A percentile compares a stretch with the other conserved stretches of the same genome.
These are phyloP conservation scores for Pseudomicrostroma phylloplanum DNA, from an alignment of 1,284 basidiomycete species.

Conservation along the genomic window DNA sequence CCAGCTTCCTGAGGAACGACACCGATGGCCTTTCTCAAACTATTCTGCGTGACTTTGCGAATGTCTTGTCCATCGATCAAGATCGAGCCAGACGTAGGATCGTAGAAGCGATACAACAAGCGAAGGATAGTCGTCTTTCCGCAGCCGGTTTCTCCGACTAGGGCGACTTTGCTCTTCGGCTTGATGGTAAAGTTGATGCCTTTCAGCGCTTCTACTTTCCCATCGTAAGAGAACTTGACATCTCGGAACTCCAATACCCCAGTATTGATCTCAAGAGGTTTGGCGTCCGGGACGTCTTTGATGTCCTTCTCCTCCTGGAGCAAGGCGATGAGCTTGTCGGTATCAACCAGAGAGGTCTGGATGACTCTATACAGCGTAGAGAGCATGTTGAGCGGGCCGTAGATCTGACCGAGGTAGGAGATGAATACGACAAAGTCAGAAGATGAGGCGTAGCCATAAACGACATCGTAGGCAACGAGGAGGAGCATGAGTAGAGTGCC, in stretches of 20 bases:
- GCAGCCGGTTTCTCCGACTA: conserved; percentile 60
- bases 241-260: conserved; percentile 72
- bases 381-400: conserved; percentile 42
- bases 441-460: conserved; percentile 29
- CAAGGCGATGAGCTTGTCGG: conserved; percentile 51
- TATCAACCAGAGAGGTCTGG: conserved; percentile 57
- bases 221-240: conserved; percentile 61
- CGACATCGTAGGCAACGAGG: conserved; percentile 30
- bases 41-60: conserved; percentile 70
- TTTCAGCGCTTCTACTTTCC: conserved; percentile 64
- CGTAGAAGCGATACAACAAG: conserved; percentile 82
- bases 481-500: conserved; percentile 39
- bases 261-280: conserved; percentile 65
- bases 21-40: conserved; percentile 70
- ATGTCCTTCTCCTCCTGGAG: conserved; percentile 60
- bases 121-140: conserved; percentile 77
- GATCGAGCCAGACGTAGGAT: conserved; percentile 56
- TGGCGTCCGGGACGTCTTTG: conserved; percentile 69
- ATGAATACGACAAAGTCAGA: conserved; percentile 71
- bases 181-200: conserved; percentile 76
- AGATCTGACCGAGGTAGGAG: conserved; percentile 68
- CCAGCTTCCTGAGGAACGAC: conserved; percentile 54
- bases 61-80: conserved; percentile 76
- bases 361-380: conserved; percentile 49
- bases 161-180: conserved; percentile 54